A percentile compares a stretch with the other conserved stretches of the same genome.
phyloP scores from a whole-genome alignment of 2,329 filamentous ascomycete species.

The Aspergillus hiratsukae region DNA sequence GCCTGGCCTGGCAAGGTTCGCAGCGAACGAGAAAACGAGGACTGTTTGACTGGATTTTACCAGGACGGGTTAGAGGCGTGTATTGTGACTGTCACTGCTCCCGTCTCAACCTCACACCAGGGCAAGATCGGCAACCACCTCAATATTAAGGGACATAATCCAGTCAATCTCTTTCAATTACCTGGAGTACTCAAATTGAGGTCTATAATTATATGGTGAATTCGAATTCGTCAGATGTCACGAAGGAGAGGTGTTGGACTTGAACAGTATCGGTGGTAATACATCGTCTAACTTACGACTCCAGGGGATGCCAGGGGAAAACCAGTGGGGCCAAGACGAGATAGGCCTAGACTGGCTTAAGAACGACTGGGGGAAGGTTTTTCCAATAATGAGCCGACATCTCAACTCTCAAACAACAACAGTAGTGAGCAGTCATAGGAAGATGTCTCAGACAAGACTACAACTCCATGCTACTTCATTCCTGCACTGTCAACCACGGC shows the following conservation, averaged over 20 bases:
- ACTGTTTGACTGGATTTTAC: not conserved
- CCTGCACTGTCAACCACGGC: not conserved
- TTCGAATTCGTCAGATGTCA: not conserved
- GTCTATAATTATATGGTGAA: not conserved
- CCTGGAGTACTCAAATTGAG: not conserved
- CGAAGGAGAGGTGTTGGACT: no score
- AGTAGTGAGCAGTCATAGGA: no score
- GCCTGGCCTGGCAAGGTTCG: not conserved
- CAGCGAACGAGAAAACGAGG: not conserved
- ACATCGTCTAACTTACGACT: not conserved
- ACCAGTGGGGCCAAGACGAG: not conserved
- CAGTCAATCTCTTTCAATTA: not conserved
- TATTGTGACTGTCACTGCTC: not conserved
- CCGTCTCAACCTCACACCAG: not conserved
- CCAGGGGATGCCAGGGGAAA: not conserved
- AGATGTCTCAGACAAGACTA: not conserved
- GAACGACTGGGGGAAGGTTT: not conserved
- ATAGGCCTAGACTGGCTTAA: not conserved
- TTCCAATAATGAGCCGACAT: not conserved
- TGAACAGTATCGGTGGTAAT: not conserved
- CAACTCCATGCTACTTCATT: not conserved
- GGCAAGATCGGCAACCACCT: not conserved
- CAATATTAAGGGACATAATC: not conserved
- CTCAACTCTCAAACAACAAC: no score
- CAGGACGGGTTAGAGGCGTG: not conserved